Evolutionary conservation across 2,329 filamentous ascomycete genomes (phyloP), one percentile per base, ranked within the genome.

Genomic region (Pestalotiopsis sp.): DNA sequence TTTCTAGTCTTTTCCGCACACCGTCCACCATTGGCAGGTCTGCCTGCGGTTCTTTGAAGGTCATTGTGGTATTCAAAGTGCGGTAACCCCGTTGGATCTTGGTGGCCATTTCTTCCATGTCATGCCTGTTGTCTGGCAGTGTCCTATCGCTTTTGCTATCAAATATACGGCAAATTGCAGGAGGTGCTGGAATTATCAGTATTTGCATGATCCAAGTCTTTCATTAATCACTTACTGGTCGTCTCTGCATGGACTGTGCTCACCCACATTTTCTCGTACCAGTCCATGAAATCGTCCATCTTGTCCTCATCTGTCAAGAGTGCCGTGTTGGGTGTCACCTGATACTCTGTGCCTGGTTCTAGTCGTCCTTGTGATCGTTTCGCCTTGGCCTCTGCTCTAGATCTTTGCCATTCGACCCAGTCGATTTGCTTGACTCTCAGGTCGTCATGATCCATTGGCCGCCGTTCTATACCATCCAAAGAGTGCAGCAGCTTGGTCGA

Each of bases 401-500:
- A 80, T 3, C 82, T 78, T 60, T 83, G 81, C 95, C 95, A 98
- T 38, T 79, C 80, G 0, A 79, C 71, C 95, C 95, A 98, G 76
- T 95, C 83, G 67, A 98, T 83, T 23, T 80, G 79, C n/a, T 90
- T 80, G 3, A 83, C 83, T 14, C 88, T 84, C 1, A 90, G 86
- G 69, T 93, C 91, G 11, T 82, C 80, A 14, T 81, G 72, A 83
- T 84, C 45, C 76, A 79, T 7, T 85, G 86, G 72, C 7, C 84
- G 82, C 57, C 90, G 83, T 66, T 83, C 78, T 13, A 85, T 75
- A 25, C 83, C 82, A 74, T 93, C 89, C 59, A 97, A 89, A 0
- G 95, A 93, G 74, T 93, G 94, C 23, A 92, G 84, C 2, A 97
- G 79, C 74, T 98, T 98, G 3, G 92, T 90, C 4, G 92, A 89